phyloP scores from a whole-genome alignment of 306 rosid genomes.

The Pyrus betulifolia region DNA sequence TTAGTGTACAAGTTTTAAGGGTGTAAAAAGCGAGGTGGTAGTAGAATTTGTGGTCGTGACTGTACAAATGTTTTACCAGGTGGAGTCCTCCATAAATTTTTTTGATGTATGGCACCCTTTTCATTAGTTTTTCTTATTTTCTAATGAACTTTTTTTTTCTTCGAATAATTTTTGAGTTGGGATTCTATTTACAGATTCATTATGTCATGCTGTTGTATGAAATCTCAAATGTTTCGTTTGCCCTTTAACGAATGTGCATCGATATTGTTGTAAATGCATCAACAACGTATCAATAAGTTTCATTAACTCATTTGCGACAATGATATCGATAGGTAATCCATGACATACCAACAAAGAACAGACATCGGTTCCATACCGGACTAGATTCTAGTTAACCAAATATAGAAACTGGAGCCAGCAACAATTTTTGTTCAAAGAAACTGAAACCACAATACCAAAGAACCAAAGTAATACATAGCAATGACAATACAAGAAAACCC shows the following conservation, averaged over 20 bases:
- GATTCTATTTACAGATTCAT: not conserved
- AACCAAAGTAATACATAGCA: not conserved
- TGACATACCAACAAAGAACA: too few relatives aligned
- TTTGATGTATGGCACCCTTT: not conserved
- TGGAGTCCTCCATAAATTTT: constrained; percentile 17
- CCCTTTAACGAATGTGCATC: too few relatives aligned
- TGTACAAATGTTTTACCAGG: constrained; percentile 34
- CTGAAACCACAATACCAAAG: not conserved
- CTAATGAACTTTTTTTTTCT: not conserved
- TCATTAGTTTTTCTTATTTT: constrained; percentile 4
- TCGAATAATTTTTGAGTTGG: not conserved
- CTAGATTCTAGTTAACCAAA: not conserved
- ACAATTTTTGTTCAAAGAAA: too few relatives aligned
- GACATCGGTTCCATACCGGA: too few relatives aligned
- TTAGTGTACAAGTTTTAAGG: constrained; percentile 38
- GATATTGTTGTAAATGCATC: too few relatives aligned
- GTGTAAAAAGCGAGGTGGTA: constrained; percentile 41
- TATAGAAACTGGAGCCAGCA: too few relatives aligned
- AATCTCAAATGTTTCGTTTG: not conserved
- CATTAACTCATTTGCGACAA: too few relatives aligned
- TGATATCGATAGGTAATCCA: too few relatives aligned
- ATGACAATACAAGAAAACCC: not conserved
- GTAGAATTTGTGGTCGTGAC: constrained; percentile 33
- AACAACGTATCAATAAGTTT: too few relatives aligned
- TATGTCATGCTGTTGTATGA: not conserved